Evolutionary conservation across 1,284 basidiomycete species (phyloP).

Genomic region (Sanghuangporus baumii): DNA sequence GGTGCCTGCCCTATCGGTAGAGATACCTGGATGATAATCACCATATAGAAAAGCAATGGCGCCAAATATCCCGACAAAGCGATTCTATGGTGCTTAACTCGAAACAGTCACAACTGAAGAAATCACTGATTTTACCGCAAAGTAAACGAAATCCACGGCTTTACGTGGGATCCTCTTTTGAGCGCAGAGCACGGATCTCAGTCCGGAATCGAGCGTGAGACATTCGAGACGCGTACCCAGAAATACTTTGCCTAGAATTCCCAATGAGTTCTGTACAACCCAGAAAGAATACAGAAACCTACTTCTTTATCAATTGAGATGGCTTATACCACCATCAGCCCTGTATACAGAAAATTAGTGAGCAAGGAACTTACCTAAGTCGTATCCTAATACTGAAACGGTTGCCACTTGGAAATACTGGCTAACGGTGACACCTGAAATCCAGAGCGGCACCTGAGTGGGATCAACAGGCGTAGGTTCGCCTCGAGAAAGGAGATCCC

Average conservation of each 20-base stretch:
- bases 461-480: too few species aligned
- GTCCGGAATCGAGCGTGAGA: background rate
- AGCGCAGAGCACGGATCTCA: background rate
- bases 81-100: background rate
- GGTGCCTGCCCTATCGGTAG: background rate
- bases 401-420: too few species aligned
- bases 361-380: too few species aligned
- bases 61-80: background rate
- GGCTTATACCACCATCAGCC: too few species aligned
- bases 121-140: background rate
- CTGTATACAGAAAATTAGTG: too few species aligned
- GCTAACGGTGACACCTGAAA: too few species aligned
- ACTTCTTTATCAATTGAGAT: too few species aligned
- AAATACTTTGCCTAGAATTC: constrained; percentile 1
- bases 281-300: too few species aligned
- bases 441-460: too few species aligned
- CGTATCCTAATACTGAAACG: too few species aligned
- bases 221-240: background rate
- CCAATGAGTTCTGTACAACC: background rate
- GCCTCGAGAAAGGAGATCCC: too few species aligned
- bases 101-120: background rate
- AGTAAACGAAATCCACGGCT: background rate
- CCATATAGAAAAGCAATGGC: background rate
- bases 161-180: background rate
- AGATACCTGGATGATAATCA: background rate